Evolutionary conservation across 495 filamentous ascomycete species (phyloP).

Genomic region (Penicillium alfredii): DNA sequence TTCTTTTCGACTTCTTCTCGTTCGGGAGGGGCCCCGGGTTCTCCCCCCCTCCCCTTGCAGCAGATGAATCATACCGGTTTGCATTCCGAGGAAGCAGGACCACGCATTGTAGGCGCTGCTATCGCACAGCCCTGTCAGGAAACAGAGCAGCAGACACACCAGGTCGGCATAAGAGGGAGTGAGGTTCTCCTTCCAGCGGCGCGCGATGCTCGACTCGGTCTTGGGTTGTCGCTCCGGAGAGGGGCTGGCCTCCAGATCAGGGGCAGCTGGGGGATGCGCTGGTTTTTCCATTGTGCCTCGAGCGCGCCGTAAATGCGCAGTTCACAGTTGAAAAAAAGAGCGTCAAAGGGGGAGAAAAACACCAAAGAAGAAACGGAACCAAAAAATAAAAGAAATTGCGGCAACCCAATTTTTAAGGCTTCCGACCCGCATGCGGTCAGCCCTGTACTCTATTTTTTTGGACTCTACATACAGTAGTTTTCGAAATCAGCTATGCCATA

Average conservation of each 20-base stretch:
- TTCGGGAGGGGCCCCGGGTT: neutral
- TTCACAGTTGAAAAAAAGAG: neutral
- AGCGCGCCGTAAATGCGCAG: neutral
- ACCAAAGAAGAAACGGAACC: neutral
- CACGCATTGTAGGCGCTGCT: conserved; percentile 57
- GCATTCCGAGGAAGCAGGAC: conserved; percentile 58
- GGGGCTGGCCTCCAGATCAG: conserved; percentile 23
- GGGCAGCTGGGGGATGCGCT: conserved; percentile 2
- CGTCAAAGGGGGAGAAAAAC: neutral
- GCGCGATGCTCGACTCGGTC: conserved; percentile 7
- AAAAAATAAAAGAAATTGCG: neutral
- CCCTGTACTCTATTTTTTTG: too few species aligned
- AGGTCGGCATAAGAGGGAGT: conserved; percentile 43
- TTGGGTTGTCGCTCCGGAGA: conserved; percentile 8
- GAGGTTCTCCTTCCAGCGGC: conserved; percentile 35
- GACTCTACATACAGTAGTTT: too few species aligned
- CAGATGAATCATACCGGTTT: conserved; percentile 52
- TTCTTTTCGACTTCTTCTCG: too few species aligned
- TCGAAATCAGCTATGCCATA: too few species aligned
- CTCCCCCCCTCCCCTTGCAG: too few species aligned
- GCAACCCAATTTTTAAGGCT: too few species aligned
- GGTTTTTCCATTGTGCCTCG: conserved; percentile 19
- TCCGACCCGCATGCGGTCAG: too few species aligned
- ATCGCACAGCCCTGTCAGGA: conserved; percentile 56
- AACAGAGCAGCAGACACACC: conserved; percentile 49